Conservation (phyloP, 2,329 filamentous ascomycete species). For the Beauveria medogensis region DNA sequence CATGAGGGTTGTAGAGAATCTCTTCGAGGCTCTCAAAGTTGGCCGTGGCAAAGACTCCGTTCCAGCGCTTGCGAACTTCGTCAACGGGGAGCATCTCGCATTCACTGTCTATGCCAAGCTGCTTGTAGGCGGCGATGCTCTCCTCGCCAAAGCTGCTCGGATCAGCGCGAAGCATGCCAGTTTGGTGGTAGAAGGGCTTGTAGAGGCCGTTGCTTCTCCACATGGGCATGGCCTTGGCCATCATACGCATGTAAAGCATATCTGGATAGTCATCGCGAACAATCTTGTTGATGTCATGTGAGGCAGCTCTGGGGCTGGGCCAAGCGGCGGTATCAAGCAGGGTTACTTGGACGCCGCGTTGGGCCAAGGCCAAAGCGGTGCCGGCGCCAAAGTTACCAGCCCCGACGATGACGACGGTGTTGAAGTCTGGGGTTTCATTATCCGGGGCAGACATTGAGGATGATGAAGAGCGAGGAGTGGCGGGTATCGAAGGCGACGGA, state of each 20-base stretch:
- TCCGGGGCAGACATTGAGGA: constrained; percentile 9
- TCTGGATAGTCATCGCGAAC: constrained; percentile 35
- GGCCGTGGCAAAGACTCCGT: constrained; percentile 48
- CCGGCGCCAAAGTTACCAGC: constrained; percentile 37
- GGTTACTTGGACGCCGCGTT: constrained; percentile 22
- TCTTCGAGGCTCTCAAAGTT: constrained; percentile 48
- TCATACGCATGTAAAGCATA: constrained; percentile 31
- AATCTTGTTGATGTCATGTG: constrained; percentile 40
- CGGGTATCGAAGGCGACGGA: constrained; percentile 4
- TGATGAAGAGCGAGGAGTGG: constrained; percentile 10
- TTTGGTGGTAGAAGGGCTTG: constrained; percentile 45
- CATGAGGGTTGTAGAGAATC: constrained; percentile 49
- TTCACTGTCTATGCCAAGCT: constrained; percentile 31
- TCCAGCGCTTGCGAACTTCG: constrained; percentile 46
- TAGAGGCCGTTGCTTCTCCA: constrained; percentile 41
- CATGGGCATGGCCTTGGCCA: constrained; percentile 30
- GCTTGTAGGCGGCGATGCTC: constrained; percentile 31
- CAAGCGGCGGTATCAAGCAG: constrained; percentile 29
- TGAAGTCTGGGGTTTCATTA: constrained; percentile 8
- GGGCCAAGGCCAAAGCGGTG: constrained; percentile 30
- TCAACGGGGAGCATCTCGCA: constrained; percentile 36
- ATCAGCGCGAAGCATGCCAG: constrained; percentile 43
- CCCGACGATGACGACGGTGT: constrained; percentile 30
- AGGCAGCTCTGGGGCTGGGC: constrained; percentile 33
- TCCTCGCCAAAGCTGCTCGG: constrained; percentile 34